Base-by-base conservation (phyloP, 2,329 filamentous ascomycete species). In the Paracorniculantispora psalliotae region DNA sequence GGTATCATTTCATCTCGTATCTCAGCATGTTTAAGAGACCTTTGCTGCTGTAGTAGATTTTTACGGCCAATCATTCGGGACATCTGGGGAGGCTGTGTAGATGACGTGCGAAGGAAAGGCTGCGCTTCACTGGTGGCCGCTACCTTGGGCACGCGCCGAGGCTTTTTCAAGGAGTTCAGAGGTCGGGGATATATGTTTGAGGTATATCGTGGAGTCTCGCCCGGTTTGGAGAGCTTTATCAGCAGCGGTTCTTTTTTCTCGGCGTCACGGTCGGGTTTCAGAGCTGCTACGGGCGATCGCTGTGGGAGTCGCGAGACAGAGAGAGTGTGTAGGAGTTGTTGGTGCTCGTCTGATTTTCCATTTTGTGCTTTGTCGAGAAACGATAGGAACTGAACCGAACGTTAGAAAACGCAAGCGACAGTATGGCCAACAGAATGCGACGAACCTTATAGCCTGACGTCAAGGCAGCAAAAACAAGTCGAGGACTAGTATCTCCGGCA, bases 391-490 rank as follows among this genome's bases (percentile, higher is more conserved):
- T 78, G 64, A 44, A 21, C 28, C 21, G 9, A 26, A 15, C 1
- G 28, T 37, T 26, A 37, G 30, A 7, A 2, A 21, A 19, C 4
- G 4, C 13, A 9, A 19, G 19, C 28, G n/a, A 9, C 17, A 21
- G 26, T 12, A 12, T 37, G 3, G 8, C n/a, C n/a, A 4, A 9
- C 15, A 13, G 30, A 1, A 9, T 39, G n/a, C 7, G 28, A 10
- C 65, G 19, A 63, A 85, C 84, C 72, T 84, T 82, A 74, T 92
- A 92, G 25, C 89, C 90, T 26, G 83, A 81, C 35, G 81, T 74
- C 65, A 93, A 82, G 8, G 84, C 81, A 2, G 83, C 76, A 52
- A 81, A 79, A 25, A 91, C 75, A 39, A 89, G 77, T 19, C 84
- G 79, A 1, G 79, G 74, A 63, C 85, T 88, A 13, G 77, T 81